Evolutionary conservation across 306 rosid species (phyloP).

Genomic region (Castanea crenata): DNA sequence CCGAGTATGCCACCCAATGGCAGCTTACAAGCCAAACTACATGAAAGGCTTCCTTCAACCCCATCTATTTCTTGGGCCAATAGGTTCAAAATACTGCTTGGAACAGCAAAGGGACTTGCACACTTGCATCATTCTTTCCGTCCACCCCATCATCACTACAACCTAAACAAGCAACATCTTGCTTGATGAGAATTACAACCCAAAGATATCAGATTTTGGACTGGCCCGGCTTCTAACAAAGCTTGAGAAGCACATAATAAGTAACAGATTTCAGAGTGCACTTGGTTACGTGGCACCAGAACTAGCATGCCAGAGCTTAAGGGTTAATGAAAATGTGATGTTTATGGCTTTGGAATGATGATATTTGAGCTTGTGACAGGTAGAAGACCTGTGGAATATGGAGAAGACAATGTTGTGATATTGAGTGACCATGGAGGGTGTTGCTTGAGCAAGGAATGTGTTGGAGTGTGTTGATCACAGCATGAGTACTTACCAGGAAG

Average conservation of each 20-base stretch:
- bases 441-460: conserved; percentile 70
- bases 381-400: conserved; percentile 80
- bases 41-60: conserved; percentile 56
- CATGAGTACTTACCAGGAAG: conserved; percentile 65
- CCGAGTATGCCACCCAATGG: conserved; percentile 72
- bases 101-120: conserved; percentile 75
- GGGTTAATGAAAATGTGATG: conserved; percentile 81
- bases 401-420: conserved; percentile 77
- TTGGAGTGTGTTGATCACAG: conserved; percentile 68
- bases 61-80: conserved; percentile 69
- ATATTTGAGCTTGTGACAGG: conserved; percentile 81
- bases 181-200: conserved; percentile 56
- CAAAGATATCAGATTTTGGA: conserved; percentile 76
- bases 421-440: conserved; percentile 66
- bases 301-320: conserved; percentile 76
- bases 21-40: conserved; percentile 65
- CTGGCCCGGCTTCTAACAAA: conserved; percentile 59
- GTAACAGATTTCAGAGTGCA: conserved; percentile 72
- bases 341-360: conserved; percentile 74
- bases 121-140: conserved; percentile 66
- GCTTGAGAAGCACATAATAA: conserved; percentile 63
- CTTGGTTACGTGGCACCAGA: conserved; percentile 84
- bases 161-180: conserved; percentile 79
- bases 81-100: conserved; percentile 67
- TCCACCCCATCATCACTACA: conserved; percentile 75